Conservation (phyloP, 768 basidiomycete species). For the Ramaria rubella region DNA sequence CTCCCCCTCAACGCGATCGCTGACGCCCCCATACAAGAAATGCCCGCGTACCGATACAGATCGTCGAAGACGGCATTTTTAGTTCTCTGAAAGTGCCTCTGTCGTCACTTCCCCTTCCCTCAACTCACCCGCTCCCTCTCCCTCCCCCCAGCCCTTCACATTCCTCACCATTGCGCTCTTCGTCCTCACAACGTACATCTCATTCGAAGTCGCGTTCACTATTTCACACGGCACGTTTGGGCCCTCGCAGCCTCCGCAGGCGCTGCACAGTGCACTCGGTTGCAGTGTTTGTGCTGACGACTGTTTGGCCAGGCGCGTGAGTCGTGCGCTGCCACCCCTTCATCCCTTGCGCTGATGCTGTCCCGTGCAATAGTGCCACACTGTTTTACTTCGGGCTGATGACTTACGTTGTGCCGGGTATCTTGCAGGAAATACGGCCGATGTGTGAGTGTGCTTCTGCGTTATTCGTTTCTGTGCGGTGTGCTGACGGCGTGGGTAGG, state of each 20-base stretch:
- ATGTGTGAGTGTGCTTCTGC: constrained; percentile 38
- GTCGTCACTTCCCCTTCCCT: not conserved
- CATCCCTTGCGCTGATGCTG: not conserved
- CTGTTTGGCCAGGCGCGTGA: constrained; percentile 72
- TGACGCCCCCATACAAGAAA: constrained; percentile 38
- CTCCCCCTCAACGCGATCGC: not conserved
- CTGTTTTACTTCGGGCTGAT: constrained; percentile 69
- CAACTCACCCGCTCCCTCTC: not conserved
- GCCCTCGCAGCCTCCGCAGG: constrained; percentile 47
- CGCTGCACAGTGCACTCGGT: constrained; percentile 61
- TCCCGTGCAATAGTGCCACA: constrained; percentile 40
- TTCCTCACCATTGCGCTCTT: constrained; percentile 55
- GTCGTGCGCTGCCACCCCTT: constrained; percentile 26
- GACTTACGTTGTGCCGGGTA: constrained; percentile 67
- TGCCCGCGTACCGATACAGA: constrained; percentile 74
- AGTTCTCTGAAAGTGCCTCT: constrained; percentile 56
- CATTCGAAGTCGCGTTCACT: constrained; percentile 71
- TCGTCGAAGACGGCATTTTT: constrained; percentile 86
- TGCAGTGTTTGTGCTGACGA: constrained; percentile 74
- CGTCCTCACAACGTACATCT: constrained; percentile 71
- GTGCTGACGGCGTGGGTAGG: constrained; percentile 30
- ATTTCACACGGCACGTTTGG: constrained; percentile 55
- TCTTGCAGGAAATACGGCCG: constrained; percentile 75
- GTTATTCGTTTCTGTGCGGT: too few species aligned
- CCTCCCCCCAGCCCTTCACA: constrained; percentile 45